phyloP scores from a whole-genome alignment of 345 rosid genomes.

The Melaleuca quinquenervia region DNA sequence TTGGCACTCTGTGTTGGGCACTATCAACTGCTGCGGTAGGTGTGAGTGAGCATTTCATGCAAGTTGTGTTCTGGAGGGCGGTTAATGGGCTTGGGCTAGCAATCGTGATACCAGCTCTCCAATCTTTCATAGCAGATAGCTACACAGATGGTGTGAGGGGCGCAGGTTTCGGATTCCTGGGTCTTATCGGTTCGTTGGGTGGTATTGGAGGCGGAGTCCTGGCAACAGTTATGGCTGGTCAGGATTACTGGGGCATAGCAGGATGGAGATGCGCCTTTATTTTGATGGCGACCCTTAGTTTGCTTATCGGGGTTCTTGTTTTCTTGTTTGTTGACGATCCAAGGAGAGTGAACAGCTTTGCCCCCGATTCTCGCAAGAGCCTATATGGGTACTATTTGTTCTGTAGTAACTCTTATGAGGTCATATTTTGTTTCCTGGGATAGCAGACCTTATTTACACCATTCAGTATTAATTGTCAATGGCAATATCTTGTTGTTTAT shows the following conservation, averaged over 20 bases:
- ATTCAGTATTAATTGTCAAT: not conserved
- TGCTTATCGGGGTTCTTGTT: constrained; percentile 71
- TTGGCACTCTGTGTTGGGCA: constrained; percentile 92
- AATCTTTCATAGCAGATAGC: constrained; percentile 94
- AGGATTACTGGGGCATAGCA: constrained; percentile 49
- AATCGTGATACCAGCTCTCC: constrained; percentile 93
- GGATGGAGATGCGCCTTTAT: constrained; percentile 98
- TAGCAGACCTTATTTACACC: not conserved
- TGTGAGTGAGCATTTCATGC: constrained; percentile 51
- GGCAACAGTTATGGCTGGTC: constrained; percentile 93
- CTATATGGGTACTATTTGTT: constrained; percentile 17
- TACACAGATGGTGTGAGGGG: constrained; percentile 78
- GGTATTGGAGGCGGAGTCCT: constrained; percentile 97
- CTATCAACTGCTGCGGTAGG: constrained; percentile 95
- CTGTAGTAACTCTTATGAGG: not conserved
- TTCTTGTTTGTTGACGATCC: constrained; percentile 67
- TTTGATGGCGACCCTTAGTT: constrained; percentile 73
- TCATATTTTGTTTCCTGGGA: not conserved
- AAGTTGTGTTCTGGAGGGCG: constrained; percentile 93
- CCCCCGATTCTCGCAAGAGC: constrained; percentile 1
- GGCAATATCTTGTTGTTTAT: not conserved
- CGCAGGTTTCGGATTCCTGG: constrained; percentile 78
- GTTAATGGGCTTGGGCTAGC: constrained; percentile 93
- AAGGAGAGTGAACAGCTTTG: constrained; percentile 17
- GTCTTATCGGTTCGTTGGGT: constrained; percentile 72